Conservation (phyloP, 768 basidiomycete genomes). For the Termitomyces sp. region DNA sequence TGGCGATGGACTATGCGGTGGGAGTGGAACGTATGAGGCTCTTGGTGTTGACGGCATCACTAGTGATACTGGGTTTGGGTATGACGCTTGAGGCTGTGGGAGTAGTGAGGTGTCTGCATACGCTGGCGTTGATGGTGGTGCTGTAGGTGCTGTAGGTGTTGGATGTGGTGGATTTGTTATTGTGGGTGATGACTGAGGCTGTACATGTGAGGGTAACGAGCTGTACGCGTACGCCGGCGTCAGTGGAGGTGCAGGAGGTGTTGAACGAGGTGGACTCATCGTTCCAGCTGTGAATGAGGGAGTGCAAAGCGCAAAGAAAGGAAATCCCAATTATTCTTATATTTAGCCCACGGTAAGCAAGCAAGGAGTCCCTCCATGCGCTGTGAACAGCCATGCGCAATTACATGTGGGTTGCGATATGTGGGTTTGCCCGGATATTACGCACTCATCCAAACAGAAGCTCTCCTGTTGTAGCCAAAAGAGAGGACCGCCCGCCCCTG, state of each 20-base stretch:
- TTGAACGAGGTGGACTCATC: neutral
- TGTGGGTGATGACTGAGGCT: neutral
- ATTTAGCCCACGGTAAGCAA: neutral
- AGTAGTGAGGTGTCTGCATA: neutral
- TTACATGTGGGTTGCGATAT: slow-evolving; percentile 8
- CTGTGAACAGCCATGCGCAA: slow-evolving; percentile 16
- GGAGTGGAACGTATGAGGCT: neutral
- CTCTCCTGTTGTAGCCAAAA: neutral
- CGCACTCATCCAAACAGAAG: slow-evolving; percentile 4
- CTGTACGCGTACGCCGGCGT: neutral
- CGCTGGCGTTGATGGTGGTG: neutral
- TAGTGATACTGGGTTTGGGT: neutral
- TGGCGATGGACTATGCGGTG: slow-evolving; percentile 7
- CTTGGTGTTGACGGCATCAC: neutral
- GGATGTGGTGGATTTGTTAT: neutral
- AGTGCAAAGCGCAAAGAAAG: neutral
- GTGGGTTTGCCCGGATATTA: slow-evolving; percentile 11
- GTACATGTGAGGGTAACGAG: neutral
- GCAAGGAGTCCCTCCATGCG: slow-evolving; percentile 3
- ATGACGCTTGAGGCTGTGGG: neutral
- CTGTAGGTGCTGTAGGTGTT: neutral
- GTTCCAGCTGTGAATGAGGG: neutral
- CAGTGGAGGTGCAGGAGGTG: neutral
- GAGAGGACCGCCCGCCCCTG: neutral
- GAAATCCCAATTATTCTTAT: slow-evolving; percentile 4